A percentile compares a stretch with the other conserved stretches of the same genome.
These are phyloP conservation scores for Carex cristatella DNA, from an alignment of 176 grass and related monocot genomes.

Conservation along the genomic window DNA sequence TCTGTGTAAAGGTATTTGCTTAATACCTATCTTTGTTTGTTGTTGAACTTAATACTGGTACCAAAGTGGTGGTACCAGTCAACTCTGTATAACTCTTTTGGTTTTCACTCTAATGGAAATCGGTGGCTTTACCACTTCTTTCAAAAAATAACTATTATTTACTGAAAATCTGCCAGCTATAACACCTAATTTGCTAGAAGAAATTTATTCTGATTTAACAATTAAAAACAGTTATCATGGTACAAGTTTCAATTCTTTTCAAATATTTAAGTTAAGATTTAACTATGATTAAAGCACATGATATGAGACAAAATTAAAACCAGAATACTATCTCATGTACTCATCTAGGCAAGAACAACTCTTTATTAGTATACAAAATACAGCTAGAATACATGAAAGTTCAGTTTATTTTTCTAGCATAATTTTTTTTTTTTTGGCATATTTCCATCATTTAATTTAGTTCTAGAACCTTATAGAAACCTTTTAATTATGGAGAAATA, in stretches of 20 bases:
- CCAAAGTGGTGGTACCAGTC: too few relatives aligned
- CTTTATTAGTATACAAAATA: not conserved
- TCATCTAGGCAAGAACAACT: not conserved
- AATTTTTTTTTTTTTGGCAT: not conserved
- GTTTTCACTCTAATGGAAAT: too few relatives aligned
- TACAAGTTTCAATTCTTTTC: not conserved
- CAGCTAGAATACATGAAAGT: slow-evolving; percentile 1
- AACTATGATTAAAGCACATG: not conserved
- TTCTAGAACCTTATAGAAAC: too few relatives aligned
- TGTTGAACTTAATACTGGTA: too few relatives aligned
- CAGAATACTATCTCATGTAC: too few relatives aligned
- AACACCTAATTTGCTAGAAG: not conserved
- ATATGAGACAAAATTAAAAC: not conserved
- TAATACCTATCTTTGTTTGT: too few relatives aligned
- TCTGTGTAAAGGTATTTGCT: too few relatives aligned
- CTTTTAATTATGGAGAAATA: too few relatives aligned
- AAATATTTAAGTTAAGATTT: not conserved
- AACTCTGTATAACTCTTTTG: too few relatives aligned
- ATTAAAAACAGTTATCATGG: not conserved
- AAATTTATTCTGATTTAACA: not conserved
- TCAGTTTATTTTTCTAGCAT: not conserved
- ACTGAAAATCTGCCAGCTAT: not conserved
- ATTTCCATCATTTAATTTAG: not conserved
- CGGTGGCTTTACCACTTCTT: too few relatives aligned
- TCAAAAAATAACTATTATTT: too few relatives aligned